These are phyloP conservation scores for Podila horticola DNA, from an alignment of 192 early-diverging fungal species.

Conservation along the genomic window DNA sequence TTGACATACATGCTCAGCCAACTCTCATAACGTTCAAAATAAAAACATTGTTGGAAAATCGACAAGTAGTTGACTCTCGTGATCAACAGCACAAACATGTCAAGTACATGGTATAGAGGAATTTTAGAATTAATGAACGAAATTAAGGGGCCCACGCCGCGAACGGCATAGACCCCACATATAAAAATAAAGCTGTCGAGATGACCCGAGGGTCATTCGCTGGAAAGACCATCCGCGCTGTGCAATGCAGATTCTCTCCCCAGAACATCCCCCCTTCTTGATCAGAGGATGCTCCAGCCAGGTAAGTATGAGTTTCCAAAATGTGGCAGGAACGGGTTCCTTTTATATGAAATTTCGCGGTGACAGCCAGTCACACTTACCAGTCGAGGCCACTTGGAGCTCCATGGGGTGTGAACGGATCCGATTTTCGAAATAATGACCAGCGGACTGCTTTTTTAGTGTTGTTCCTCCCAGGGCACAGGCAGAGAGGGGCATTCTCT, in stretches of 20 bases:
- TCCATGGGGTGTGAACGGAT: too few relatives aligned
- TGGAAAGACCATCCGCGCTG: conserved; percentile 1
- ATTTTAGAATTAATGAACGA: not conserved
- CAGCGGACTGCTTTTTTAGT: too few relatives aligned
- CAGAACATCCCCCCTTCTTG: conserved; percentile 6
- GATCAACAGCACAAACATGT: too few relatives aligned
- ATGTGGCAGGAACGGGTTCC: not conserved
- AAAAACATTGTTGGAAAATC: too few relatives aligned
- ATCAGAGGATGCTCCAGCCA: conserved; percentile 4
- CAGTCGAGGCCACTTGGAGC: too few relatives aligned
- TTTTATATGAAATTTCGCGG: not conserved
- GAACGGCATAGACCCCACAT: conserved; percentile 4
- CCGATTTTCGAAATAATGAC: too few relatives aligned
- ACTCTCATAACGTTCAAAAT: too few relatives aligned
- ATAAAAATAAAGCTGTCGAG: conserved; percentile 7
- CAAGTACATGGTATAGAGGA: too few relatives aligned
- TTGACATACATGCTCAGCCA: too few relatives aligned
- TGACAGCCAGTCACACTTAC: not conserved
- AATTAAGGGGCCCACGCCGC: conserved; percentile 1
- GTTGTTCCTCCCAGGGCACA: too few relatives aligned
- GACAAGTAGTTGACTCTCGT: too few relatives aligned
- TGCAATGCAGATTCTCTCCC: conserved; percentile 3
- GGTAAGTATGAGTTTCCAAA: conserved; percentile 5
- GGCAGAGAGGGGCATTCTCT: too few relatives aligned
- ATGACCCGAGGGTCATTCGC: conserved; percentile 4